Base-by-base conservation (phyloP, 495 filamentous ascomycete genomes). In the Penicillium cataractarum region DNA sequence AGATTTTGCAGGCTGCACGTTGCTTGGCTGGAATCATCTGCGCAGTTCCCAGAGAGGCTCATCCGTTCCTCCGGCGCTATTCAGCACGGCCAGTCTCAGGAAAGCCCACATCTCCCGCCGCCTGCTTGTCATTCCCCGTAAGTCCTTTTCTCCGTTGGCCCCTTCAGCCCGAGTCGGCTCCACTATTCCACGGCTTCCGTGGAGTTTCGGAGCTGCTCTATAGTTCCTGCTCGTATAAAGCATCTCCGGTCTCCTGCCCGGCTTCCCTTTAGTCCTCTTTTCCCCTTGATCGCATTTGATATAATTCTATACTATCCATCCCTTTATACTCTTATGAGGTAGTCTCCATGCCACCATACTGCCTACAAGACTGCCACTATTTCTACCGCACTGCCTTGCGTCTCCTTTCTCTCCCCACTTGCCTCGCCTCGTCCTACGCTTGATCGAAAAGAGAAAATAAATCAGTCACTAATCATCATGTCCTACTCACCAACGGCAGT, bases 311-410 rank as follows among this genome's bases (percentile, higher is more conserved):
- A 31, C 29, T 44, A 46, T 10, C 46, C 54, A 32, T 58, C 37
- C 24, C 24, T 2, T 17, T 15, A 17, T 8, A 29, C 24, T 27
- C 46, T 7, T 60, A 72, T 73, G 71, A 68, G 65, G 63, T 75
- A 74, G 69, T 61, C 63, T 71, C 74, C 69, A 95, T 94, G 90
- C 91, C 91, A 79, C 77, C 83, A 63, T 95, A 92, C 74, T 96
- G 80, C 75, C 81, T 90, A 51, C 90, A 95, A 82, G 90, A 96
- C 74, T 96, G 90, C 71, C 92, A 95, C 73, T 95, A 94, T 76
- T 96, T 96, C 83, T 93, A 91, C 82, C 90, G 90, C 82, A 93
- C 86, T 70, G 89, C 91, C 66, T 78, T 95, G 75, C 90, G 89
- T 80, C 86, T 92, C 74, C 80, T 94, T 40, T 93, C 89, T 62